Base-by-base conservation (phyloP, 345 rosid genomes). In the Erysimum cheiranthoides region DNA sequence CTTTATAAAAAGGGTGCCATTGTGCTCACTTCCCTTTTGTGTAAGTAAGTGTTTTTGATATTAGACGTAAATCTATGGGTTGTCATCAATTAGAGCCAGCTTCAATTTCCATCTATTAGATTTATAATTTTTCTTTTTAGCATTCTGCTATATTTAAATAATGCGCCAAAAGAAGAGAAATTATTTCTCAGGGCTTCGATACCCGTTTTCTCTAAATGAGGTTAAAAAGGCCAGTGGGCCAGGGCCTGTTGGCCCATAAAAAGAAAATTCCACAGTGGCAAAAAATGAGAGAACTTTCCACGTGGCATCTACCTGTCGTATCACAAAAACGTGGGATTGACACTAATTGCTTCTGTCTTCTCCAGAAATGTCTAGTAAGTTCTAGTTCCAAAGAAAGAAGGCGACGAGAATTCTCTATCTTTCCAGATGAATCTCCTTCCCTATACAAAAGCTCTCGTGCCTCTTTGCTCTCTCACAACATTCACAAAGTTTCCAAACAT, bases 401-500 rank as follows among this genome's bases (percentile, higher is more conserved):
- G 2, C 16, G 42, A 36, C 16, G 60, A 38, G 3, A 36, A 16
- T 12, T 71, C 80, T 64, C 72, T 30, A 64, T 56, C 72, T 35
- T 66, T 77, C 80, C 27, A 71, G 80, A 77, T 58, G 16, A 30
- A 57, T 64, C 80, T 64, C 31, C 39, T 39, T 39, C 8, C 28
- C 18, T 47, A 30, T 57, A 77, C 36, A 39, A 39, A 30, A 31
- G 32, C n/a, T 39, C 47, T 71, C 76, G 13, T 65, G 47, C 49
- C 47, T 71, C 67, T n/a, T 47, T n/a, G 8, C 47, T 71, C 5
- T 45, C 61, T 65, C 62, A 2, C 53, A 64, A 40, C 10, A 61
- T 54, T 70, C 56, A 77, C 45, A 65, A 77, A 71, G 7, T n/a
- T 47, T 64, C 35, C 13, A 53, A 69, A 12, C 47, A 49, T 30